Evolutionary conservation across 2,329 filamentous ascomycete genomes (phyloP).

Genomic region (Nigrograna mackinnonii): DNA sequence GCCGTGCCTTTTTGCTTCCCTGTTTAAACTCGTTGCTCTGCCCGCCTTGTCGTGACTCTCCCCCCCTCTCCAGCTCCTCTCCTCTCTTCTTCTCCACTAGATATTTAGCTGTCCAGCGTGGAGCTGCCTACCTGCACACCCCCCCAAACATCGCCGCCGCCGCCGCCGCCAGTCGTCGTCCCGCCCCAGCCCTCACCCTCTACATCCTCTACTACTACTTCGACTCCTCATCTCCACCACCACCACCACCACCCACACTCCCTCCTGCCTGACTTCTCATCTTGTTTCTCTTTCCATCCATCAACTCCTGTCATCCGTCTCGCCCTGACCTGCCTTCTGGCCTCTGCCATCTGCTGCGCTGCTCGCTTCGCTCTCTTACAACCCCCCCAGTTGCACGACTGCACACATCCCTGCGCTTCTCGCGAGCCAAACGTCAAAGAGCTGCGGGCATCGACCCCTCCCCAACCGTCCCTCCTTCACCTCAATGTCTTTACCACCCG

Average conservation of each 20-base stretch:
- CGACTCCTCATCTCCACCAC: not conserved
- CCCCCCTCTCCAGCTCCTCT: not conserved
- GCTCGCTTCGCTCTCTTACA: conserved; percentile 29
- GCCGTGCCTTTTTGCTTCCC: not conserved
- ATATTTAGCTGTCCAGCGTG: too few species aligned
- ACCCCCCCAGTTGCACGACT: conserved; percentile 27
- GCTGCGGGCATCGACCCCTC: conserved; percentile 36
- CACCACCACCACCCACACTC: not conserved
- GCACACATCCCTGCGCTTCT: conserved; percentile 39
- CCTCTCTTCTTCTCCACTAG: conserved; percentile 1
- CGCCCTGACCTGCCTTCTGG: conserved; percentile 4
- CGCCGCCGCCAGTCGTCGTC: not conserved
- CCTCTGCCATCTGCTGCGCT: conserved; percentile 16
- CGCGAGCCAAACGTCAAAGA: conserved; percentile 41
- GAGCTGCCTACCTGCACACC: too few species aligned
- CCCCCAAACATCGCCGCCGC: not conserved
- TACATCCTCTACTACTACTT: not conserved
- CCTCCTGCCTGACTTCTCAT: not conserved
- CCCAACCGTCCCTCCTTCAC: conserved; percentile 36
- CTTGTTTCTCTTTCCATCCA: conserved; percentile 2
- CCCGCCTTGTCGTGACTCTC: not conserved
- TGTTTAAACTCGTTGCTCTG: not conserved
- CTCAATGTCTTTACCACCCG: conserved; percentile 45
- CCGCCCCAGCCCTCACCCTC: not conserved
- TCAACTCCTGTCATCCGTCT: not conserved